Base-by-base conservation (phyloP, 2,329 filamentous ascomycete genomes). In the Fusarium equiseti region DNA sequence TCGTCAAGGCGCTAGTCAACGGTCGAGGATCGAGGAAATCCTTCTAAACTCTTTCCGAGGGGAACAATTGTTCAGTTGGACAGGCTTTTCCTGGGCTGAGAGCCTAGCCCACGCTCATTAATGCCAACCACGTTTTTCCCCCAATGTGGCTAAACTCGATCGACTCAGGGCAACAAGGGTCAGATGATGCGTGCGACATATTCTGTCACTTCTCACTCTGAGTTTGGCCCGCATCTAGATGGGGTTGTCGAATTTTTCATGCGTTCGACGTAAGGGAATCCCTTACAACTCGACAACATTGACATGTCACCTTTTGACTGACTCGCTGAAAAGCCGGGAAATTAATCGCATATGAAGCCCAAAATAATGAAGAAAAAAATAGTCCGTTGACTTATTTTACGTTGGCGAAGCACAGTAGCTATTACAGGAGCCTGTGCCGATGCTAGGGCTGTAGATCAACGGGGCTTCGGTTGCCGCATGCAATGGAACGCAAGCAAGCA, bases 241-340 rank as follows among this genome's bases (percentile, higher is more conserved):
- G 26, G 26, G 10, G 16, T 42, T 54, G 44, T 66, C 24, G 18
- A 50, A 45, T 20, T 40, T 66, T 54, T 43, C 22, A 50, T 53
- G 55, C n/a, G n/a, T 29, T 61, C 11, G n/a, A 66, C 49, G 62
- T 66, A 54, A 66, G 62, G 55, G 48, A 22, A 11, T 61, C 45
- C 26, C n/a, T 52, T 40, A n/a, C 45, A 31, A 32, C 38, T 45
- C 63, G 24, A 49, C 6, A 53, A 32, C 29, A 44, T 42, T 50
- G 55, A 66, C 42, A 56, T 24, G 20, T 63, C 46, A 59, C 42
- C 32, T 53, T 29, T 53, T 48, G 24, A 49, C 20, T 48, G 45
- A 27, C 35, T 40, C 54, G 20, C 26, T 35, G 42, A 45, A 15
- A 22, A 31, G 20, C 31, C 29, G 40, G 16, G 29, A 27, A 44